Conservation (phyloP, 2,329 filamentous ascomycete genomes). For the Stachybotrys elegans region DNA sequence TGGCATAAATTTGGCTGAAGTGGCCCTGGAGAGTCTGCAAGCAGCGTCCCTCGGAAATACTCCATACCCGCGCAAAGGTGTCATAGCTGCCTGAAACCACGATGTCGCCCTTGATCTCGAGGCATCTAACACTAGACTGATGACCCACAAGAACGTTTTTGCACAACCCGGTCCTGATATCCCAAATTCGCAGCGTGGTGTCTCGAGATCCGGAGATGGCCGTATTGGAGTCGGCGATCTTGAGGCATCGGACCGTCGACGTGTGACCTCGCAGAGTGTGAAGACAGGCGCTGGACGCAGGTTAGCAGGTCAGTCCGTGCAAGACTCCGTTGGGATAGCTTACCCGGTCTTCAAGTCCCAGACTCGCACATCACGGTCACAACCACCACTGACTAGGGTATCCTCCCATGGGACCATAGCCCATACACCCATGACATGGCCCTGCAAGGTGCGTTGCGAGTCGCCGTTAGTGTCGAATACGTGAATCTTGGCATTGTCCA, state of each 20-base stretch:
- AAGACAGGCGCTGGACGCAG: constrained; percentile 55
- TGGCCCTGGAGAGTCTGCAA: constrained; percentile 86
- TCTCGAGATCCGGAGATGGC: constrained; percentile 96
- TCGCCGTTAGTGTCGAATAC: constrained; percentile 92
- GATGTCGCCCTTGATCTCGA: constrained; percentile 93
- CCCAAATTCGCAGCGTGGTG: constrained; percentile 92
- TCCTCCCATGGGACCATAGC: constrained; percentile 99
- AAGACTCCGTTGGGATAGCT: constrained; percentile 21
- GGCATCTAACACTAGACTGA: constrained; percentile 88
- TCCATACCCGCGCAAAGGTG: constrained; percentile 95
- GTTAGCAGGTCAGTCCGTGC: constrained; percentile 11
- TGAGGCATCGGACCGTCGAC: constrained; percentile 91
- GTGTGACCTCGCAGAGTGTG: constrained; percentile 91
- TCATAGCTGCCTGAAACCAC: constrained; percentile 99
- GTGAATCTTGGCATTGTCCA: constrained; percentile 98
- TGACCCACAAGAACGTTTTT: constrained; percentile 90
- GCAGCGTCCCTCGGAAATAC: constrained; percentile 91
- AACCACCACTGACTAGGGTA: constrained; percentile 89
- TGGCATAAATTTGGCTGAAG: constrained; percentile 98
- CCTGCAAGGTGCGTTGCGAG: constrained; percentile 81
- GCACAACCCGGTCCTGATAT: constrained; percentile 82
- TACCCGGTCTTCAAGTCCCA: constrained; percentile 96
- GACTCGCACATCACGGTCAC: constrained; percentile 91
- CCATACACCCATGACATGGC: constrained; percentile 99
- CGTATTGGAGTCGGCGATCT: constrained; percentile 92